Conservation (phyloP, 2,329 filamentous ascomycete species). For the Davidsoniella eucalypti region DNA sequence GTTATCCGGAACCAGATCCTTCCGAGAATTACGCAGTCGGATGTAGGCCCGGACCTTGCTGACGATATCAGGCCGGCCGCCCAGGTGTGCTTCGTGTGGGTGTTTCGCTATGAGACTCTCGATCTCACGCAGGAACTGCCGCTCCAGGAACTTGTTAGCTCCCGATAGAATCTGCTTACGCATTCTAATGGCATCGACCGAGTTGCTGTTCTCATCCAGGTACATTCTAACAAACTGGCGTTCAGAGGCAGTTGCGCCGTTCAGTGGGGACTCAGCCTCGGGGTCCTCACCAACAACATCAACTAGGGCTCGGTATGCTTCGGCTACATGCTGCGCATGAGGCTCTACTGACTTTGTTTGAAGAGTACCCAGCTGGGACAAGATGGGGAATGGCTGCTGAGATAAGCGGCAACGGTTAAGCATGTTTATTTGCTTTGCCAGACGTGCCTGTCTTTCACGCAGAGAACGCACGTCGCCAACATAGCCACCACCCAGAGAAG, state of each 20-base stretch:
- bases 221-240: slow-evolving; percentile 65
- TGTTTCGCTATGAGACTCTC: slow-evolving; percentile 66
- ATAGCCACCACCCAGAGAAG: slow-evolving; percentile 25
- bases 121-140: slow-evolving; percentile 61
- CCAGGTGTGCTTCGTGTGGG: slow-evolving; percentile 74
- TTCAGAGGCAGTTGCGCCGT: slow-evolving; percentile 52
- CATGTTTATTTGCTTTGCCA: slow-evolving; percentile 61
- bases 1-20: slow-evolving; percentile 70
- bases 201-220: slow-evolving; percentile 55
- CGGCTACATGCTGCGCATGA: slow-evolving; percentile 56
- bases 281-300: slow-evolving; percentile 61
- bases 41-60: slow-evolving; percentile 92
- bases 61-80: slow-evolving; percentile 71
- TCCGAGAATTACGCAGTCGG: slow-evolving; percentile 59
- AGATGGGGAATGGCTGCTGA: slow-evolving; percentile 52
- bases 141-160: slow-evolving; percentile 65
- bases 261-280: slow-evolving; percentile 38
- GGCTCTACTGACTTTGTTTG: slow-evolving; percentile 54
- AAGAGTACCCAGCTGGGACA: slow-evolving; percentile 59
- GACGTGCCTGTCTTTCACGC: slow-evolving; percentile 69
- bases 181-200: slow-evolving; percentile 45
- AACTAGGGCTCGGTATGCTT: slow-evolving; percentile 69
- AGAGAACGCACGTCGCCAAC: slow-evolving; percentile 58
- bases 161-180: slow-evolving; percentile 68
- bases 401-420: slow-evolving; percentile 60